phyloP scores from a whole-genome alignment of 805 yeast species.

The Zygoascus bituminiphila region DNA sequence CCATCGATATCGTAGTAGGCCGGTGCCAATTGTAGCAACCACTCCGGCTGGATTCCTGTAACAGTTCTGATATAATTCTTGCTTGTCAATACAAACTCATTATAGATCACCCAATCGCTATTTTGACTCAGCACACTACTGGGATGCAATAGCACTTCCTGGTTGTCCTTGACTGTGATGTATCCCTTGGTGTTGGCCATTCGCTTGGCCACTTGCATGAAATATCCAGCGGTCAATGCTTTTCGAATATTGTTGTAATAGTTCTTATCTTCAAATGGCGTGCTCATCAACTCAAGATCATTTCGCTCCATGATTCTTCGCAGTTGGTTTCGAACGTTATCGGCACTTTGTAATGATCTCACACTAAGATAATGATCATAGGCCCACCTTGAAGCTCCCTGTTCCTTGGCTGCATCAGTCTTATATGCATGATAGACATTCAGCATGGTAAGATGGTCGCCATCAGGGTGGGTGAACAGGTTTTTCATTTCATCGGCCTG shows the following conservation, averaged over 20 bases:
- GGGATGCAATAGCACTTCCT: slow-evolving; percentile 91
- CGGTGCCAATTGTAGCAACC: slow-evolving; percentile 81
- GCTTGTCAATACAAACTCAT: slow-evolving; percentile 89
- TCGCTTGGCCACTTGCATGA: slow-evolving; percentile 97
- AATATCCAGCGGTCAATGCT: slow-evolving; percentile 87
- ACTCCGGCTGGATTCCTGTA: slow-evolving; percentile 81
- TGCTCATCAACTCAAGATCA: slow-evolving; percentile 64
- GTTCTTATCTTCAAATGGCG: slow-evolving; percentile 52
- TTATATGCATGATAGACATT: slow-evolving; percentile 83
- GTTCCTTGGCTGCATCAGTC: slow-evolving; percentile 59
- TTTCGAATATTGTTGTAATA: slow-evolving; percentile 75
- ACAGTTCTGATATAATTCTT: slow-evolving; percentile 93
- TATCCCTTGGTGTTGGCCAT: slow-evolving; percentile 52
- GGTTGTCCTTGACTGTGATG: slow-evolving; percentile 89
- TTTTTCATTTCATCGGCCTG: slow-evolving; percentile 87
- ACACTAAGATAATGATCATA: slow-evolving; percentile 79
- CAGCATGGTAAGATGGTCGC: slow-evolving; percentile 86
- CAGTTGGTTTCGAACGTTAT: slow-evolving; percentile 77
- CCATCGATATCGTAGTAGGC: slow-evolving; percentile 55
- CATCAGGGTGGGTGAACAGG: slow-evolving; percentile 84
- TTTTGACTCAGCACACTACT: slow-evolving; percentile 83
- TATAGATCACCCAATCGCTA: slow-evolving; percentile 88
- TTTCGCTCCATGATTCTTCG: slow-evolving; percentile 73
- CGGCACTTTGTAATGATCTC: slow-evolving; percentile 80
- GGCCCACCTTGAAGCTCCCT: slow-evolving; percentile 64